phyloP scores from a whole-genome alignment of 192 early-diverging fungal species.

The Podila epicladia region DNA sequence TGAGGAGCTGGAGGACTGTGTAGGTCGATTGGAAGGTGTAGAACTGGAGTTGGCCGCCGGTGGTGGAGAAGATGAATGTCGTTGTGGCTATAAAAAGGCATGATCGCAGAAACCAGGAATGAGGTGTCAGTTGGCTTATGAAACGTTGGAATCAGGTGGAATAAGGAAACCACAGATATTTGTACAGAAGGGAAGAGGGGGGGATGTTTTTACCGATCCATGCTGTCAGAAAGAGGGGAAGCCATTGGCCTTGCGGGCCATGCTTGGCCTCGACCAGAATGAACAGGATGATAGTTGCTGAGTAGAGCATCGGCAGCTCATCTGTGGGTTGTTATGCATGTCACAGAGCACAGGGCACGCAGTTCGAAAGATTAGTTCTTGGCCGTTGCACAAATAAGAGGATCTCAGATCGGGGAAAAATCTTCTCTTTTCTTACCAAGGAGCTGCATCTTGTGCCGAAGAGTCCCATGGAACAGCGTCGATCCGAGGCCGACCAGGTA shows the following conservation, averaged over 20 bases:
- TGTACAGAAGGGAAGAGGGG: neutral
- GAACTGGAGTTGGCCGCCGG: slow-evolving; percentile 41
- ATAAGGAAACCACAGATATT: too few relatives aligned
- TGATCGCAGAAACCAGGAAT: neutral
- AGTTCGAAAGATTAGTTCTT: neutral
- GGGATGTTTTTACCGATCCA: slow-evolving; percentile 31
- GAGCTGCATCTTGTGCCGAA: slow-evolving; percentile 75
- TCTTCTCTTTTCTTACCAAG: slow-evolving; percentile 51
- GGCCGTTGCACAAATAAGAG: neutral
- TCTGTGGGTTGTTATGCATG: slow-evolving; percentile 7
- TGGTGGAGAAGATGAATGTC: slow-evolving; percentile 30
- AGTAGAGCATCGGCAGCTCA: slow-evolving; percentile 53
- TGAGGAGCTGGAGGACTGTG: slow-evolving; percentile 20
- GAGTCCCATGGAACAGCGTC: slow-evolving; percentile 81
- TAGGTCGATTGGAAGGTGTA: slow-evolving; percentile 49
- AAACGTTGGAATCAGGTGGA: neutral
- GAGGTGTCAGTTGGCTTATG: too few relatives aligned
- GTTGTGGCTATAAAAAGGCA: slow-evolving; percentile 17
- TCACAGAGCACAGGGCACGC: too few relatives aligned
- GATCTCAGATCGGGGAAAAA: neutral
- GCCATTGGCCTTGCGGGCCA: slow-evolving; percentile 56
- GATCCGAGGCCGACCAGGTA: slow-evolving; percentile 78
- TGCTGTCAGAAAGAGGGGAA: slow-evolving; percentile 57
- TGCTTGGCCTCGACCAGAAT: slow-evolving; percentile 47
- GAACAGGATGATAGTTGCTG: slow-evolving; percentile 49